Base-by-base conservation (phyloP, 2,329 filamentous ascomycete species). In the Botrytis porri region DNA sequence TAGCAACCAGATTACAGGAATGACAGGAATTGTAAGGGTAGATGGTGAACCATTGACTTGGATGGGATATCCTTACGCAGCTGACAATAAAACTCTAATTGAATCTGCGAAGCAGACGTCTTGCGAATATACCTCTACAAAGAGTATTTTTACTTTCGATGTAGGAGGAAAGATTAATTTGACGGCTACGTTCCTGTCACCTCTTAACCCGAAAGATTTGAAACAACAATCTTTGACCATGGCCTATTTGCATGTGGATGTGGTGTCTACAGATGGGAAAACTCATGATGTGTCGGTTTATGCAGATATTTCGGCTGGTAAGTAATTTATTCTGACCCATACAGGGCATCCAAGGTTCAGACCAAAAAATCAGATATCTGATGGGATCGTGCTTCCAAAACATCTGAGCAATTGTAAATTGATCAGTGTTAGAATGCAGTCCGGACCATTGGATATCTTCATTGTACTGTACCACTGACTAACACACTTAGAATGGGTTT, bases 101-200 rank as follows among this genome's bases (percentile, higher is more conserved):
- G 81, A 83, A 8, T 80, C 83, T 6, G 89, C 87, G 12, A 86
- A 87, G 32, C 92, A 94, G 80, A 87, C 85, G 3, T 84, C 87
- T 0, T 89, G 89, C 79, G 86, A 89, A 73, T 94, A 93, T 80
- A 93, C 92, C 0, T 91, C 92, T 0, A 94, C 92, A 7, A 87
- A 85, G 79, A 93, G 90, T 77, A 88, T 88, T 37, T 94, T 94
- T 80, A 89, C 86, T 14, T 88, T 93, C 83, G 85, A 89, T 75
- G 89, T 91, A 22, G 89, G 81, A 54, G 85, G 85, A 41, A 86
- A 87, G 74, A 85, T 94, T 12, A 82, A 86, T 72, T 84, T 95
- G 84, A 92, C 86, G 29, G 86, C 91, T 70, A 92, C 88, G 0
- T 95, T 94, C 78, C 80, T 93, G 64, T 93, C 91, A 0, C 91